phyloP scores from a whole-genome alignment of 176 grass and related monocot species.

The Zea luxurians region DNA sequence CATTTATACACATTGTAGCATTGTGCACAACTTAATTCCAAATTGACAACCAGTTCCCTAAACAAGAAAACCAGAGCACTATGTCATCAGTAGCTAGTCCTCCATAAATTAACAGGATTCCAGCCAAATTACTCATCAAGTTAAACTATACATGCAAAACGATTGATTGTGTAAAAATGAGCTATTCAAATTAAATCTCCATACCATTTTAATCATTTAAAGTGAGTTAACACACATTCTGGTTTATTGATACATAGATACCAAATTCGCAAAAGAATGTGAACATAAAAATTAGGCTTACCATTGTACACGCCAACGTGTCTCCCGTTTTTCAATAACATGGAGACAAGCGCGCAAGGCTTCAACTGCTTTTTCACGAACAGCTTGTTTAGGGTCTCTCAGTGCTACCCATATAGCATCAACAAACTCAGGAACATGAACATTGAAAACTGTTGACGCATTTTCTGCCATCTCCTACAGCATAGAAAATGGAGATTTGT shows the following conservation, averaged over 20 bases:
- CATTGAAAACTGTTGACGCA: slow-evolving; percentile 97
- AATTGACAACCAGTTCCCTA: not conserved
- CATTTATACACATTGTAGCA: not conserved
- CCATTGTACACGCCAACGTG: slow-evolving; percentile 99
- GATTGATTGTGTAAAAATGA: not conserved
- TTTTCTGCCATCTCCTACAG: slow-evolving; percentile 98
- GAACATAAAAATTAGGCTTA: slow-evolving; percentile 43
- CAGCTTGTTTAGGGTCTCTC: slow-evolving; percentile 76
- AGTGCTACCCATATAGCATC: slow-evolving; percentile 98
- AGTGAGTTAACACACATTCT: not conserved
- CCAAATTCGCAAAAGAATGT: not conserved
- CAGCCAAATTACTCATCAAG: not conserved
- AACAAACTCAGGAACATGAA: slow-evolving; percentile 97
- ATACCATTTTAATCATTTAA: slow-evolving; percentile 5
- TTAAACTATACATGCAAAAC: not conserved
- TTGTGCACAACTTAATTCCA: not conserved
- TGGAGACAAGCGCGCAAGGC: slow-evolving; percentile 90
- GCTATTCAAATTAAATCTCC: not conserved
- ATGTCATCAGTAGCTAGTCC: not conserved
- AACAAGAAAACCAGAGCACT: not conserved
- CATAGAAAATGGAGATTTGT: slow-evolving; percentile 19
- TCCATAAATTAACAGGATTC: not conserved
- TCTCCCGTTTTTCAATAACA: slow-evolving; percentile 97
- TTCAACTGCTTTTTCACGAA: slow-evolving; percentile 90
- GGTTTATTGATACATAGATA: slow-evolving; percentile 2